Base-by-base conservation (phyloP, 352 stramenopile species). In the Phytophthora multivora region DNA sequence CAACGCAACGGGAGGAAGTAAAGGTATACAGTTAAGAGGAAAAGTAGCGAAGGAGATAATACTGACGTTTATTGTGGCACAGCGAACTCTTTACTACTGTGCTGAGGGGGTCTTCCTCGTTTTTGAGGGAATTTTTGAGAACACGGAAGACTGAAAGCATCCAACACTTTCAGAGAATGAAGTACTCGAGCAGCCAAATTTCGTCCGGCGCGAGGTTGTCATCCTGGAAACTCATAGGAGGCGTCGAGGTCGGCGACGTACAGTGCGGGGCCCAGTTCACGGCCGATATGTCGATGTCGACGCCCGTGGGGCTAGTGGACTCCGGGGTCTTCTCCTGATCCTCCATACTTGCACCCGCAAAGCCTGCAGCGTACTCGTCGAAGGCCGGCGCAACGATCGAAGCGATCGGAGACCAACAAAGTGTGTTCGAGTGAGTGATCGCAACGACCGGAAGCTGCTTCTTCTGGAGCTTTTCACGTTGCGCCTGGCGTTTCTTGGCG, bases 151-250 rank as follows among this genome's bases (percentile, higher is more conserved):
- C 28, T 54, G 51, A 50, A 46, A 42, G 21, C 21, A 31, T n/a
- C 16, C 38, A 40, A 16, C n/a, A 26, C 38, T 40, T 9, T 78
- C 61, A 89, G 30, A 90, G 56, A 49, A 92, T 86, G 48, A 92
- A 92, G 50, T 90, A 92, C 64, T 86, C 74, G 48, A 92, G 79
- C 10, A 90, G 63, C 58, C 66, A 80, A 53, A 89, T 49, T 10
- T 92, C 83, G 0, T 90, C 80, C 3, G 68, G 73, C 10, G 72
- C 65, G 6, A 71, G 42, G 30, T 16, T 52, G 13, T 25, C 25
- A 31, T 67, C 51, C 23, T 41, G 30, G 31, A 45, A 66, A 59
- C 23, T 43, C 21, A 33, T 53, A 39, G 26, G 33, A n/a, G 26
- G 38, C 2, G 42, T 55, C 10, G 56, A 15, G 16, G 58, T 26